Conservation (phyloP, 2,329 filamentous ascomycete genomes). For the Verticillium albo-atrum region DNA sequence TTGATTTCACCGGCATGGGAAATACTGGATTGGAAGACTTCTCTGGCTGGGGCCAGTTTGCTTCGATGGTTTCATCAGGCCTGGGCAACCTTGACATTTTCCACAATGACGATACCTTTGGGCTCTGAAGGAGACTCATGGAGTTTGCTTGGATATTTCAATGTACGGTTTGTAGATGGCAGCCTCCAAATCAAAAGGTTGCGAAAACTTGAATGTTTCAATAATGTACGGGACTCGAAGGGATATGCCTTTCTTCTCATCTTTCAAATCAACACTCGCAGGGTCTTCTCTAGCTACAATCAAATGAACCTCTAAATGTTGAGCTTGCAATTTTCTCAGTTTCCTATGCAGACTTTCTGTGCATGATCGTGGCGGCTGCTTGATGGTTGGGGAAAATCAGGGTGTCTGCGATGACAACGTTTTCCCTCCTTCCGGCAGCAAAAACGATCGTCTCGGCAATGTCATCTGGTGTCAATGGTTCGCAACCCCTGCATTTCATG, state of each 20-base stretch:
- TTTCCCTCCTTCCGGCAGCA: conserved; percentile 75
- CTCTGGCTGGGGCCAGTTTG: conserved; percentile 13
- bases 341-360: neutral
- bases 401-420: conserved; percentile 85
- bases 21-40: neutral
- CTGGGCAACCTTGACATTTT: neutral
- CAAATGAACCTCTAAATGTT: neutral
- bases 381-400: conserved; percentile 87
- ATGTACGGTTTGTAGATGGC: too few relatives aligned
- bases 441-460: conserved; percentile 91
- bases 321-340: neutral
- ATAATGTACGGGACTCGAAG: too few relatives aligned
- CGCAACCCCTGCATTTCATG: conserved; percentile 52
- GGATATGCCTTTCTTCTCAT: too few relatives aligned
- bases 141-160: neutral
- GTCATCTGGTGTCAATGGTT: conserved; percentile 83
- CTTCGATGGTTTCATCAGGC: conserved; percentile 7
- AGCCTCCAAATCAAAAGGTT: too few relatives aligned
- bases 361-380: conserved; percentile 38
- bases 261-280: too few relatives aligned
- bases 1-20: neutral
- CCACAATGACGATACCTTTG: neutral
- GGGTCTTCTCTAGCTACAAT: too few relatives aligned
- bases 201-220: too few relatives aligned
- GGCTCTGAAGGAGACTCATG: neutral